Evolutionary conservation across 2,329 filamentous ascomycete species (phyloP), one percentile per base, ranked within the genome.

Genomic region (Fusarium brevicatenulatum): DNA sequence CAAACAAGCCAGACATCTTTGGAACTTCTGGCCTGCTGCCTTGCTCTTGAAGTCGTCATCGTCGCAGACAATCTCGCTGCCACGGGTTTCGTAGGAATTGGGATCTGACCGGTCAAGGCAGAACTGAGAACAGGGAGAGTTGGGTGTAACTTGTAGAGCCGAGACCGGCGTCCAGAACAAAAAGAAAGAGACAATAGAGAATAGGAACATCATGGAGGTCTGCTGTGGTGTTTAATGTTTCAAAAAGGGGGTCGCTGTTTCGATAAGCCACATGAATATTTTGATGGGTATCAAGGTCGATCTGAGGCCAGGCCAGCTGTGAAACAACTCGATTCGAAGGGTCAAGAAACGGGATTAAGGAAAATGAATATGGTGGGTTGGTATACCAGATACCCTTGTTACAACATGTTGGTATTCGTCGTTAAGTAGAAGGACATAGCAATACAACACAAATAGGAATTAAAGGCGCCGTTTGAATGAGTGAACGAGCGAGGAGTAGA

Each of bases 81-180:
- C 82, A 9, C 56, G 67, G 1, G 85, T 88, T 60, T 80, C 83
- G 47, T 84, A 87, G 15, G 85, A 85, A 49, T 83, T 82, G 16
- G 86, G 82, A 66, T 86, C 83, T 4, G 85, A 83, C n/a, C 75
- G 68, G 56, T 87, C 83, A 37, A 84, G 78, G 37, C 88, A 90
- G 68, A 85, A 77, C n/a, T 84, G 82, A 21, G 86, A 79, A 73
- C 88, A 90, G 12, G 87, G 88, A 49, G 88, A 89, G 70, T 86
- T 84, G 37, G 87, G 86, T 18, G 87, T 83, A 55, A 88, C 87
- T 75, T 86, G 85, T 23, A 89, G 79, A 10, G 83, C 81, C 4
- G 73, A 87, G 3, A 73, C 75, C 15, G 82, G 56, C 28, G 34
- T 7, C 18, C 49, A 66, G 47, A 73, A 53, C 36, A 70, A 18